Conservation (phyloP, 768 basidiomycete genomes). For the Sporobolomyces phaffii region DNA sequence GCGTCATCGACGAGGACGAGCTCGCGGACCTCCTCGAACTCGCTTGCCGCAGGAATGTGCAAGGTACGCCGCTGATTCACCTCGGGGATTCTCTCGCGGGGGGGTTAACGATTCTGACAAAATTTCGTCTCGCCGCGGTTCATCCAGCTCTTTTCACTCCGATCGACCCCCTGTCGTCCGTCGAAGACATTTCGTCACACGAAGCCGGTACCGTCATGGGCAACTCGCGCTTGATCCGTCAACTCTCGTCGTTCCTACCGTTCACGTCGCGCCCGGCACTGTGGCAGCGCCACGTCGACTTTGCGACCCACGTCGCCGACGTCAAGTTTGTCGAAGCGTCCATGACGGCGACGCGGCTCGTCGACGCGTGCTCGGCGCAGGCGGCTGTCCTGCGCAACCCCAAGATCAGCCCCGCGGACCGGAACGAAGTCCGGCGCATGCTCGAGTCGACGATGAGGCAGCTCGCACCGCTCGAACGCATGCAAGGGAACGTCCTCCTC, state of each 20-base stretch:
- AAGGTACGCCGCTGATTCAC: slow-evolving; percentile 22
- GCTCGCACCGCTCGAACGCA: slow-evolving; percentile 30
- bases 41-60: slow-evolving; percentile 30
- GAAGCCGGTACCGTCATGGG: slow-evolving; percentile 32
- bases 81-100: no score
- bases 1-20: slow-evolving; percentile 7
- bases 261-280: slow-evolving; percentile 10
- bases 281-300: slow-evolving; percentile 31
- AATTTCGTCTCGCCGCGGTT: neutral
- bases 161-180: slow-evolving; percentile 16
- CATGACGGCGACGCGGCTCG: slow-evolving; percentile 27
- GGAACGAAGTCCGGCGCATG: slow-evolving; percentile 23
- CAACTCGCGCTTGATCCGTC: slow-evolving; percentile 26
- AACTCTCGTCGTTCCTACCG: slow-evolving; percentile 30
- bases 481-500: slow-evolving; percentile 32
- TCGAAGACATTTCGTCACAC: neutral
- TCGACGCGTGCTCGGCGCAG: slow-evolving; percentile 18
- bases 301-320: slow-evolving; percentile 38
- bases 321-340: slow-evolving; percentile 34
- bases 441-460: slow-evolving; percentile 23
- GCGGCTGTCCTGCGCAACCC: slow-evolving; percentile 16
- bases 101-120: no score
- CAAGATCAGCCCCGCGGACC: neutral
- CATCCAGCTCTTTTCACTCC: slow-evolving; percentile 37
- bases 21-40: slow-evolving; percentile 35